Evolutionary conservation across 2,329 filamentous ascomycete species (phyloP), one percentile per base, ranked within the genome.

Genomic region (Aspergillaceae sp.): DNA sequence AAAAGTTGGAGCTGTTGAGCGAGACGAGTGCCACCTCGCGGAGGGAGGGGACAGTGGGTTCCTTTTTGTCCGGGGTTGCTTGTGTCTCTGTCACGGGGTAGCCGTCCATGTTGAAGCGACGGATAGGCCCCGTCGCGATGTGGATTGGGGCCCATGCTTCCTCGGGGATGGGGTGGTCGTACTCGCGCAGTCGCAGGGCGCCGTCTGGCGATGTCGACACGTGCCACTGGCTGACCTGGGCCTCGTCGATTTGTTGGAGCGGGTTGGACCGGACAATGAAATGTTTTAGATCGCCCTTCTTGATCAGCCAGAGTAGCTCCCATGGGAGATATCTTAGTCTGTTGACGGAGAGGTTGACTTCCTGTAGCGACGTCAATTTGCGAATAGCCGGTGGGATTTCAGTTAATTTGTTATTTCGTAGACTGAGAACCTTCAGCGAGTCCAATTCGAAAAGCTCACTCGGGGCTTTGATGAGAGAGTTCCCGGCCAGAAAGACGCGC

Each of bases 321-420:
- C 67, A 72, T 0, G 72, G 72, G 2, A 75, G 62, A 40, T 60
- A 61, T 7, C 56, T 51, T 7, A 75, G 57, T 29, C 64, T 57
- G 48, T 74, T 75, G 29, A 67, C 65, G 2, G 68, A 65, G 27
- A 74, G 50, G 34, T 74, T 74, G n/a, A 74, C 53, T 28, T 68
- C 66, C 55, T 69, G 63, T 36, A 75, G 56, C 40, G 63, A 63
- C 6, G 57, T 65, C 43, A 74, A 53, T 42, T 61, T 66, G 41
- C 64, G 54, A 33, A 74, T 72, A 0, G 65, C 60, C 7, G 63
- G 51, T 1, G 70, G 70, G 26, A 74, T 61, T 27, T 65, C 61
- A 0, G 56, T 61, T 4, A 74, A 58, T 41, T 70, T 64, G 57
- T 74, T 74, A 43, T 69, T 66, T 2, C 72, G 69, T 41, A 74